These are phyloP conservation scores for Hylodesmum podocarpum DNA, from an alignment of 306 rosid genomes.

Conservation along the genomic window DNA sequence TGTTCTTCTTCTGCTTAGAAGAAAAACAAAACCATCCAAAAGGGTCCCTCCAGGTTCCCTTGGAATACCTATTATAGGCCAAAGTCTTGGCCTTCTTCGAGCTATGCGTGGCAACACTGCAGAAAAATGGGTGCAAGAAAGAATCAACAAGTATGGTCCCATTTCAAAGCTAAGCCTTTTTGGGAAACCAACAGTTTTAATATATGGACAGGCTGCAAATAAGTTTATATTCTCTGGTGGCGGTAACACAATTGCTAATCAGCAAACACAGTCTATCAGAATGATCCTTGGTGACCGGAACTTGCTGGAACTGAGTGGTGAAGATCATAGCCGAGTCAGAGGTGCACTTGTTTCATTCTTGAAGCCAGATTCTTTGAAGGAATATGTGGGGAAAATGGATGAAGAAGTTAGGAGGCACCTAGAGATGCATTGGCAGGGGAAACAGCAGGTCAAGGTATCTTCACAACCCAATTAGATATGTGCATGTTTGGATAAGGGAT, in stretches of 20 bases:
- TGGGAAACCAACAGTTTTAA: conserved; percentile 69
- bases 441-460: conserved; percentile 50
- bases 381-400: conserved; percentile 62
- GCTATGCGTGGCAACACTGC: conserved; percentile 65
- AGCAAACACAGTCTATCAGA: conserved; percentile 50
- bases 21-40: conserved; percentile 39
- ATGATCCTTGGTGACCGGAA: conserved; percentile 57
- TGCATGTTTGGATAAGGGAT: too few relatives aligned
- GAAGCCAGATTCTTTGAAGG: conserved; percentile 75
- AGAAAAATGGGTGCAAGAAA: conserved; percentile 58
- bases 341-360: conserved; percentile 62
- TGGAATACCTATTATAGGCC: conserved; percentile 69
- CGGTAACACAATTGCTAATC: conserved; percentile 23
- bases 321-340: conserved; percentile 73
- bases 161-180: conserved; percentile 71
- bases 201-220: conserved; percentile 70
- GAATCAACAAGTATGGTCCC: conserved; percentile 68
- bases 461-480: not conserved
- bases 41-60: conserved; percentile 79
- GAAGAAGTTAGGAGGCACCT: conserved; percentile 58
- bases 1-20: conserved; percentile 44
- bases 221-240: conserved; percentile 51
- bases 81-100: conserved; percentile 56
- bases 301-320: conserved; percentile 48
- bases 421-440: conserved; percentile 69